Evolutionary conservation across 129 eudicot genomes (phyloP).

Genomic region (Heracleum sosnowskyi): DNA sequence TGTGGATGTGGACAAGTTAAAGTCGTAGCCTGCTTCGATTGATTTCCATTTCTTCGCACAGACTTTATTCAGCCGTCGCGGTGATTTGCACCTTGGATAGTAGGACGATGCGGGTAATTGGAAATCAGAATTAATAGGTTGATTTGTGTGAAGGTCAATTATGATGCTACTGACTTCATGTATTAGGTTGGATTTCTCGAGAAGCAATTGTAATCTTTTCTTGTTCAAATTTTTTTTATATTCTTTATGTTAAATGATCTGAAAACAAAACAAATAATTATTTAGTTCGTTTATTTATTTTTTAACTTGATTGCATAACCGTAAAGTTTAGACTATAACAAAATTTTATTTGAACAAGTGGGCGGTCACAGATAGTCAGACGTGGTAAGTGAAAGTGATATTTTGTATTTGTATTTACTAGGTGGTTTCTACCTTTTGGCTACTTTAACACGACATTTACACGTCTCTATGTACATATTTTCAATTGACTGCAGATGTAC

Average conservation of each 20-base stretch:
- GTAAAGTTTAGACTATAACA: too few relatives aligned
- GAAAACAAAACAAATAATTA: too few relatives aligned
- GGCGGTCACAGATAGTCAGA: neutral
- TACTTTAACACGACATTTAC: neutral
- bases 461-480: neutral
- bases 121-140: too few relatives aligned
- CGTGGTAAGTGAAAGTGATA: neutral
- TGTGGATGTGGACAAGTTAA: neutral
- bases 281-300: too few relatives aligned
- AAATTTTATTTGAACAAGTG: neutral
- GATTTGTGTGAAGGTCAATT: too few relatives aligned
- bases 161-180: too few relatives aligned
- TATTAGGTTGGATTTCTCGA: too few relatives aligned
- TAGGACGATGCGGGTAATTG: too few relatives aligned
- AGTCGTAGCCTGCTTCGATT: constrained; percentile 7
- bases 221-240: too few relatives aligned
- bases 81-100: neutral
- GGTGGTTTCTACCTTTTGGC: neutral
- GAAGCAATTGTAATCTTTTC: too few relatives aligned
- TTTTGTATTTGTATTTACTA: neutral
- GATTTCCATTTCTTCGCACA: neutral
- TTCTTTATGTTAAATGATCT: too few relatives aligned
- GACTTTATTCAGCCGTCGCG: neutral
- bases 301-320: too few relatives aligned
- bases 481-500: neutral